phyloP scores from a whole-genome alignment of 805 yeast genomes.

The Zygoascus flipseniorum region DNA sequence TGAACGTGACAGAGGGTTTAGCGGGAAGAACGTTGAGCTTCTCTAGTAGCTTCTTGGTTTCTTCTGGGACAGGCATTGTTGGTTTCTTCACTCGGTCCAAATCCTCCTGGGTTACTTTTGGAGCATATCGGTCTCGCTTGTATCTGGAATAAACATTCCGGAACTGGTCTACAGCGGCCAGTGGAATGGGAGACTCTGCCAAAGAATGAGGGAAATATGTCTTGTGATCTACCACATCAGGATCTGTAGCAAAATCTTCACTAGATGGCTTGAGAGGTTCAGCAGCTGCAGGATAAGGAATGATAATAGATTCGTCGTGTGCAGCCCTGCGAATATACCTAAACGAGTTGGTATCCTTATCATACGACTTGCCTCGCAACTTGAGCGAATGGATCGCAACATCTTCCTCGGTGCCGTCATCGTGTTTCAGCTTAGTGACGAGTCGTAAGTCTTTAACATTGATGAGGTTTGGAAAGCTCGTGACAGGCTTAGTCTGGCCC shows the following conservation, averaged over 20 bases:
- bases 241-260: slow-evolving; percentile 15
- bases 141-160: slow-evolving; percentile 70
- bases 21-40: slow-evolving; percentile 23
- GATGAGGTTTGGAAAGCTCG: slow-evolving; percentile 59
- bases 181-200: slow-evolving; percentile 61
- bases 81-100: slow-evolving; percentile 45
- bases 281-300: slow-evolving; percentile 86
- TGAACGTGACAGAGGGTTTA: slow-evolving; percentile 32
- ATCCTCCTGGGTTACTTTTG: slow-evolving; percentile 53
- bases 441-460: slow-evolving; percentile 56
- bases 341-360: slow-evolving; percentile 60
- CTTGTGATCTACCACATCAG: slow-evolving; percentile 53
- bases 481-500: slow-evolving; percentile 62
- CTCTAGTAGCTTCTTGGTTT: slow-evolving; percentile 33
- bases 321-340: slow-evolving; percentile 72
- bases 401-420: slow-evolving; percentile 50
- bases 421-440: slow-evolving; percentile 69
- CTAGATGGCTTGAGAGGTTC: slow-evolving; percentile 42
- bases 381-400: slow-evolving; percentile 73
- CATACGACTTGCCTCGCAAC: slow-evolving; percentile 63
- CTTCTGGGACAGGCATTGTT: slow-evolving; percentile 73
- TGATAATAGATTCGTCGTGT: slow-evolving; percentile 56
- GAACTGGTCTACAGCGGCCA: slow-evolving; percentile 53
- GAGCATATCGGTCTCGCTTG: slow-evolving; percentile 40
- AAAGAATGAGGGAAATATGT: slow-evolving; percentile 66